Percentiles rank a stretch among this genome's conserved stretches.
These are phyloP conservation scores for Colletotrichum caudatum DNA, from an alignment of 2,329 filamentous ascomycete genomes.

Conservation along the genomic window DNA sequence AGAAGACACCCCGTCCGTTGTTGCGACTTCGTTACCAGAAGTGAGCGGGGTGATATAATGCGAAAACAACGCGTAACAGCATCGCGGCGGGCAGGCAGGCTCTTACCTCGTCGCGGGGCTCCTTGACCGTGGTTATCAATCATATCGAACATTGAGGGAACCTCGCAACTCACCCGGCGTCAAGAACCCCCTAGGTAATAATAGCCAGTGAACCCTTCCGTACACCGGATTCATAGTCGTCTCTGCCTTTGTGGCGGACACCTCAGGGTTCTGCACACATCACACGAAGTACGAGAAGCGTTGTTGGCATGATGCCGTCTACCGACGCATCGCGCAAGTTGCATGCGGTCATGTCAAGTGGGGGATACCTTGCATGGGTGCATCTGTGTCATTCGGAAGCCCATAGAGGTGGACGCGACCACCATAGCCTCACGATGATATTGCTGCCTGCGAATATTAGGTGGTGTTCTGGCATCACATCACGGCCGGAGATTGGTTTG, in stretches of 20 bases:
- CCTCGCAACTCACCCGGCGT: not conserved
- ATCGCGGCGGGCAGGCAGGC: not conserved
- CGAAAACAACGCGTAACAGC: not conserved
- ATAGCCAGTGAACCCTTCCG: not conserved
- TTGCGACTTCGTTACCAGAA: not conserved
- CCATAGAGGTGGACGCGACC: too few species aligned
- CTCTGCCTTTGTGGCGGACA: not conserved
- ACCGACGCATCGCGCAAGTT: not conserved
- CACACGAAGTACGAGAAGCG: not conserved
- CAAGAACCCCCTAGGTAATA: not conserved
- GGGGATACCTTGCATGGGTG: not conserved
- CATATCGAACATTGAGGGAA: not conserved
- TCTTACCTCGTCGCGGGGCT: not conserved
- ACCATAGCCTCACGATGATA: not conserved
- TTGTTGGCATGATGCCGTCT: not conserved
- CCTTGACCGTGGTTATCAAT: not conserved
- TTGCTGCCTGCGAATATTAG: not conserved
- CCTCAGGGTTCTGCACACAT: not conserved
- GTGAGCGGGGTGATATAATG: not conserved
- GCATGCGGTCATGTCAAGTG: not conserved
- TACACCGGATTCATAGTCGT: slow-evolving; percentile 9
- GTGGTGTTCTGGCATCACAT: not conserved
- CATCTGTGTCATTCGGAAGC: not conserved
- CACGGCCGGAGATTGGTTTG: not conserved
- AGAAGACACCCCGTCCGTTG: not conserved